Percentiles rank a stretch among this genome's conserved stretches.
phyloP scores from a whole-genome alignment of 768 basidiomycete species.

The Chalciporus chontae region DNA sequence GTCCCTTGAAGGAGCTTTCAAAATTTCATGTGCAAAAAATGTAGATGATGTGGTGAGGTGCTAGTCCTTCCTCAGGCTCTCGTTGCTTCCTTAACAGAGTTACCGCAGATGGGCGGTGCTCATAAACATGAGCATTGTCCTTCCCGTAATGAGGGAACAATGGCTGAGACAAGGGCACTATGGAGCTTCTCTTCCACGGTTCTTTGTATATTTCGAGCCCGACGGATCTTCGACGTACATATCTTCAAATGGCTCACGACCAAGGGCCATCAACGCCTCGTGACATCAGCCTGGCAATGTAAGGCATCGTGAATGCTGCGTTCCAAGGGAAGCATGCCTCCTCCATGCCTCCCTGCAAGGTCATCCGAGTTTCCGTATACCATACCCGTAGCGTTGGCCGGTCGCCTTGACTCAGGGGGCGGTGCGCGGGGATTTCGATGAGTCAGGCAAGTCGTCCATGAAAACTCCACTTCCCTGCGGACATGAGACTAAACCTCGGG shows the following conservation, averaged over 20 bases:
- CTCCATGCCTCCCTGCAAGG: conserved; percentile 9
- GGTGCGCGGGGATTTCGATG: conserved; percentile 12
- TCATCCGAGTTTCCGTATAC: conserved; percentile 16
- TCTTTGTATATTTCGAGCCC: conserved; percentile 7
- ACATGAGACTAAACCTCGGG: conserved; percentile 18
- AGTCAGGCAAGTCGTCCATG: conserved; percentile 15
- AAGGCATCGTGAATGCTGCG: conserved; percentile 8
- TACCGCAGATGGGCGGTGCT: conserved; percentile 17
- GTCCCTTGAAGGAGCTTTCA: conserved; percentile 3
- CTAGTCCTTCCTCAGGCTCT: conserved; percentile 5
- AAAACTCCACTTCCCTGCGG: conserved; percentile 17
- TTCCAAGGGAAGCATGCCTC: conserved; percentile 8
- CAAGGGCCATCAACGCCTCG: conserved; percentile 15
- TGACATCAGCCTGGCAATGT: conserved; percentile 11
- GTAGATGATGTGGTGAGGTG: conserved; percentile 22
- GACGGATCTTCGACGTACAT: conserved; percentile 15
- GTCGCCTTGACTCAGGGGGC: conserved; percentile 12
- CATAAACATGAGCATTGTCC: conserved; percentile 24
- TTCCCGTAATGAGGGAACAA: conserved; percentile 33
- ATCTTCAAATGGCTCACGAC: conserved; percentile 13
- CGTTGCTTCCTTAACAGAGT: conserved; percentile 20
- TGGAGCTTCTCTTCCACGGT: conserved; percentile 4
- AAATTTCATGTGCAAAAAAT: conserved; percentile 10
- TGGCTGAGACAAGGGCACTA: conserved; percentile 19
- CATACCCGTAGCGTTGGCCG: conserved; percentile 15